A percentile compares a stretch with the other conserved stretches of the same genome.
Conservation (phyloP, 2,329 filamentous ascomycete genomes). For the Fonsecaea nubica region DNA sequence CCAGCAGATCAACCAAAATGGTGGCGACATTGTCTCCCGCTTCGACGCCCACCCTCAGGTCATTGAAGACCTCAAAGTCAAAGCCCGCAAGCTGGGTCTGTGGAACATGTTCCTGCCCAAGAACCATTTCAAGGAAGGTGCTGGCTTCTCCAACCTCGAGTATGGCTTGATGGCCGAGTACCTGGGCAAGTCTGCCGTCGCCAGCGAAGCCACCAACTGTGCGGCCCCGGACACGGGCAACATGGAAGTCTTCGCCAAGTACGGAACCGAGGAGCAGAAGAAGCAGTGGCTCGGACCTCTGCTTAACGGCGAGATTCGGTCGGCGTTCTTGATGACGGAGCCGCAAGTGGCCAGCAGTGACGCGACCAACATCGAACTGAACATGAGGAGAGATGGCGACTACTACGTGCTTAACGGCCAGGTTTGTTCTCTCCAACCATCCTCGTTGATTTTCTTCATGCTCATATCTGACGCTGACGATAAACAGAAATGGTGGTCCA, state of each 20-base stretch:
- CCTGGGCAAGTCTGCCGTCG: conserved; percentile 82
- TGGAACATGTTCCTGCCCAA: conserved; percentile 99
- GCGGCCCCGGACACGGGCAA: conserved; percentile 91
- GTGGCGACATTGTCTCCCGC: conserved; percentile 66
- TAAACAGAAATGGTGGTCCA: conserved; percentile 97
- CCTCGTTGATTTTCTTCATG: not conserved
- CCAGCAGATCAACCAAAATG: conserved; percentile 68
- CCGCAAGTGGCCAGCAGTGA: conserved; percentile 86
- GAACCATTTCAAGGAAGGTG: conserved; percentile 93
- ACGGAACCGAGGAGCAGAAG: conserved; percentile 76
- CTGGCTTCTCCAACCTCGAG: conserved; percentile 85
- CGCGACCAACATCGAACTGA: conserved; percentile 88
- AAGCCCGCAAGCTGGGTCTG: conserved; percentile 80
- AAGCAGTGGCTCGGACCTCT: conserved; percentile 80
- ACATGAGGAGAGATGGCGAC: conserved; percentile 80
- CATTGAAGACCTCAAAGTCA: conserved; percentile 86
- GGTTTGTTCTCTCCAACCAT: conserved; percentile 22
- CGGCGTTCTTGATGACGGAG: conserved; percentile 94
- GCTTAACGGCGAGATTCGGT: conserved; percentile 83
- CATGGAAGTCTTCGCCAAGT: conserved; percentile 94
- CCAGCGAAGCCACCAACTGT: conserved; percentile 88
- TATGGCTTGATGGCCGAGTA: conserved; percentile 98
- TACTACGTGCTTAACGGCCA: conserved; percentile 86
- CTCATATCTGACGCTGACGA: conserved; percentile 2
- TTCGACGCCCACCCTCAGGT: conserved; percentile 81